Percentiles rank a stretch among this genome's conserved stretches.
These are phyloP conservation scores for Ustilago esculenta DNA, from an alignment of 1,284 basidiomycete species.

Conservation along the genomic window DNA sequence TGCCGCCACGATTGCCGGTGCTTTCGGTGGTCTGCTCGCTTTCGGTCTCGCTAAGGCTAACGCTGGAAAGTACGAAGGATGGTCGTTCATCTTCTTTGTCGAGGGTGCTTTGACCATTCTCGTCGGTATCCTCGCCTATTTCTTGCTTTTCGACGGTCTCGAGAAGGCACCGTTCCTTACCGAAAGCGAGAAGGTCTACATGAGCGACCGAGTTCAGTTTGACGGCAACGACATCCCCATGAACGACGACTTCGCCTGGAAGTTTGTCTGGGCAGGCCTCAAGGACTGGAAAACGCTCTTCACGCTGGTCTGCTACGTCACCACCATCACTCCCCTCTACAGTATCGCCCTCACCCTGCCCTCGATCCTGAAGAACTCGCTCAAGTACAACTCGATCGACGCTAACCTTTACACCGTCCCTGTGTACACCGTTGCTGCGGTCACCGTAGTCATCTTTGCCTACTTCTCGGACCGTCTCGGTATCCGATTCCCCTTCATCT, in stretches of 20 bases:
- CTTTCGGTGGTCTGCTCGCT: conserved; percentile 69
- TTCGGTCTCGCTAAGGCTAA: conserved; percentile 62
- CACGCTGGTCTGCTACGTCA: conserved; percentile 56
- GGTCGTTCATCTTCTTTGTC: conserved; percentile 68
- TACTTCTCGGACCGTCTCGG: conserved; percentile 45
- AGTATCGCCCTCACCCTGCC: conserved; percentile 57
- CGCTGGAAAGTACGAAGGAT: conserved; percentile 24
- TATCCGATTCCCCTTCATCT: conserved; percentile 47
- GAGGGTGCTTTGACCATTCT: conserved; percentile 70
- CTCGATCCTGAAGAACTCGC: conserved; percentile 52
- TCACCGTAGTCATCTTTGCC: conserved; percentile 61
- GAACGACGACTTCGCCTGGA: conserved; percentile 55
- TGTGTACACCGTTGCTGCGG: conserved; percentile 68
- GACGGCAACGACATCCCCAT: conserved; percentile 57
- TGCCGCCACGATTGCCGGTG: conserved; percentile 69
- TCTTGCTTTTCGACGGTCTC: conserved; percentile 46
- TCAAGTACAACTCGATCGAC: conserved; percentile 53
- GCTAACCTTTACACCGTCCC: conserved; percentile 68
- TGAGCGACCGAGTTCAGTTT: conserved; percentile 46
- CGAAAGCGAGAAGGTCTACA: conserved; percentile 51
- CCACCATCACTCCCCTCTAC: conserved; percentile 56
- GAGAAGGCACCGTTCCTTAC: conserved; percentile 52
- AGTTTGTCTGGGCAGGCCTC: conserved; percentile 52
- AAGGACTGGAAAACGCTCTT: conserved; percentile 59
- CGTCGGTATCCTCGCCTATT: conserved; percentile 67